Percentiles rank a stretch among this genome's conserved stretches.
phyloP scores from a whole-genome alignment of 495 filamentous ascomycete genomes.

The Thermothielavioides terrestris region DNA sequence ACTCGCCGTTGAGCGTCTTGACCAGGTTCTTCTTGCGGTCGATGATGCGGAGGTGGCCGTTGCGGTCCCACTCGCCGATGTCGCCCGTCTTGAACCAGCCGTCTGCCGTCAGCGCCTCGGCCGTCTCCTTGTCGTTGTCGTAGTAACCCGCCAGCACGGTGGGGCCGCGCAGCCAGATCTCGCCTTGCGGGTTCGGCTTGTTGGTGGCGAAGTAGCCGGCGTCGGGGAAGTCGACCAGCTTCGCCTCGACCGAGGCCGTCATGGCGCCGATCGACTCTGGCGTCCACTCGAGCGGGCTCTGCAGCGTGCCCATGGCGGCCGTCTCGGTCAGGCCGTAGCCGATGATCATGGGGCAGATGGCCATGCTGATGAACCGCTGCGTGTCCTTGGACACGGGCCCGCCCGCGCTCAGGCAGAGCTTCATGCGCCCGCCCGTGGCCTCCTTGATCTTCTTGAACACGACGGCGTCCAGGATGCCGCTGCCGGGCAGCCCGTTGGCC shows the following conservation, averaged over 20 bases:
- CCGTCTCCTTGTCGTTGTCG: constrained; percentile 76
- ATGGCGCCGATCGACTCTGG: constrained; percentile 71
- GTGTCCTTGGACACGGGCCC: constrained; percentile 82
- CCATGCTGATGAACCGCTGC: constrained; percentile 79
- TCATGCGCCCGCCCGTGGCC: constrained; percentile 73
- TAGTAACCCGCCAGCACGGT: constrained; percentile 68
- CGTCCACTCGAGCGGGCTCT: constrained; percentile 86
- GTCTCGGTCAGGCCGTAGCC: constrained; percentile 98
- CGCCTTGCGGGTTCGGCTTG: constrained; percentile 82
- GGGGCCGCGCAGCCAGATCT: constrained; percentile 84
- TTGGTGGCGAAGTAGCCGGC: constrained; percentile 84
- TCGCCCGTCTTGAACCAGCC: constrained; percentile 97
- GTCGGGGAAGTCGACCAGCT: constrained; percentile 92
- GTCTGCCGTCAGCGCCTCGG: constrained; percentile 60
- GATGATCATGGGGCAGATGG: constrained; percentile 77
- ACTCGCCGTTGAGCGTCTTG: constrained; percentile 94
- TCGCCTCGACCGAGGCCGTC: constrained; percentile 75
- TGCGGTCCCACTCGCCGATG: constrained; percentile 79
- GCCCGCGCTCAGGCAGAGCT: constrained; percentile 78
- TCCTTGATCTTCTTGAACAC: constrained; percentile 91
- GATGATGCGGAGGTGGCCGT: constrained; percentile 79
- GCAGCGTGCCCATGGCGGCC: constrained; percentile 83
- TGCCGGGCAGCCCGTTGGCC: constrained; percentile 64
- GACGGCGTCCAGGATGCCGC: constrained; percentile 59
- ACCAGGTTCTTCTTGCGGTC: constrained; percentile 98